Evolutionary conservation across 2,329 filamentous ascomycete species (phyloP).

Genomic region (Fusarium cicatricum): DNA sequence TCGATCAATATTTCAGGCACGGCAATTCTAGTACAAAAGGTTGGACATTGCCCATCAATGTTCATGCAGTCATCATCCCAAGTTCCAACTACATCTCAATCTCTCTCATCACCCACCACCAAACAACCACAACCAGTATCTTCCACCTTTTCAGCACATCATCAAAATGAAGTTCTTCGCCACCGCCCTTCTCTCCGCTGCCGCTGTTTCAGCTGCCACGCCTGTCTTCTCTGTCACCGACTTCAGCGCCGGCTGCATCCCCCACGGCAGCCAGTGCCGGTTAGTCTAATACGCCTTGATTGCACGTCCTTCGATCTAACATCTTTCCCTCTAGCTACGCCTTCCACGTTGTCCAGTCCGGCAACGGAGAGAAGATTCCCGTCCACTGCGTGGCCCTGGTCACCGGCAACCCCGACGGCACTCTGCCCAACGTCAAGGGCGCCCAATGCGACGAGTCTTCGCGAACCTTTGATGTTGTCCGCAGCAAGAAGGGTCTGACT

Average conservation of each 20-base stretch:
- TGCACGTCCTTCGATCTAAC: accelerated
- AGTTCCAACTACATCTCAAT: background rate
- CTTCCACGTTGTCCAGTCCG: conserved; percentile 25
- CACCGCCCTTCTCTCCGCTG: conserved; percentile 18
- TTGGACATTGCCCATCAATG: too few relatives aligned
- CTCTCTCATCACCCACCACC: too few relatives aligned
- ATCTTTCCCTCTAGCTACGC: conserved; percentile 6
- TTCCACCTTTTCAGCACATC: background rate
- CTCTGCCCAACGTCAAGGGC: conserved; percentile 44
- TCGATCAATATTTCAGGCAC: conserved; percentile 9
- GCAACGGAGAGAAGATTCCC: conserved; percentile 39
- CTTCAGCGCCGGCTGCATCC: conserved; percentile 22
- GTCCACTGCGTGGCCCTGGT: conserved; percentile 37
- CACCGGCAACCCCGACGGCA: conserved; percentile 29
- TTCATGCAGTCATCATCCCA: background rate
- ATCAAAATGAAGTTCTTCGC: conserved; percentile 32
- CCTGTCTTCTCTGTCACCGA: conserved; percentile 16
- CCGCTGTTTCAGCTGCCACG: conserved; percentile 2
- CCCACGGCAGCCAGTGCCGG: conserved; percentile 18
- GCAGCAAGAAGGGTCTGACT: conserved; percentile 35
- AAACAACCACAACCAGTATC: too few relatives aligned
- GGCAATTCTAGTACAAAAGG: too few relatives aligned
- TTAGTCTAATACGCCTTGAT: background rate
- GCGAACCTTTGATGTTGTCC: conserved; percentile 41
- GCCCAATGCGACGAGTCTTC: conserved; percentile 43